A percentile compares a stretch with the other conserved stretches of the same genome.
Evolutionary conservation across 2,329 filamentous ascomycete genomes (phyloP).

Genomic region (Paecilomyces niveus): DNA sequence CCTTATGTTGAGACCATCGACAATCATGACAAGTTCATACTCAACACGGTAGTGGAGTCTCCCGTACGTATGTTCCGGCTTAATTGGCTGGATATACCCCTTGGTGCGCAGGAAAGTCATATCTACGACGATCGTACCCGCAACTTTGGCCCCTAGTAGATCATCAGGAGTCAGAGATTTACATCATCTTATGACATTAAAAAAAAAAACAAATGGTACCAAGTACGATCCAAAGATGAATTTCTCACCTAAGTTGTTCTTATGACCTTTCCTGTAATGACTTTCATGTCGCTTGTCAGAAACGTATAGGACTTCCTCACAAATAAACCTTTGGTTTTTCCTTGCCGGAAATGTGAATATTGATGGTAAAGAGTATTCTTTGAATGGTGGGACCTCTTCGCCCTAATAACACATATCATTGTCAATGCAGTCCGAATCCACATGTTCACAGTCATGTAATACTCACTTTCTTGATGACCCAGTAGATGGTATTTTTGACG

Average conservation of each 20-base stretch:
- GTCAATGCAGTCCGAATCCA: not conserved
- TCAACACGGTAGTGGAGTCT: slow-evolving; percentile 12
- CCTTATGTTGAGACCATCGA: slow-evolving; percentile 17
- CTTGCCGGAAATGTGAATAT: not conserved
- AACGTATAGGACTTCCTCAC: slow-evolving; percentile 11
- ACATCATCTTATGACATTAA: no score
- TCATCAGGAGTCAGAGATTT: no score
- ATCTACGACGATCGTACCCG: slow-evolving; percentile 14
- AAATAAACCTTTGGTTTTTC: slow-evolving; percentile 7
- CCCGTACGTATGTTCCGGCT: not conserved
- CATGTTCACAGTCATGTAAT: not conserved
- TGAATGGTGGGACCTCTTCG: not conserved
- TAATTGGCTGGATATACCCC: no score
- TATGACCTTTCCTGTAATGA: slow-evolving; percentile 12
- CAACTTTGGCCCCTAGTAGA: no score
- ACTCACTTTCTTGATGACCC: slow-evolving; percentile 14
- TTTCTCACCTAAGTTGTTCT: slow-evolving; percentile 7
- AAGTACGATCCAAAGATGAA: no score
- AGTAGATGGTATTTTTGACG: slow-evolving; percentile 15
- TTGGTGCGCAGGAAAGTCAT: slow-evolving; percentile 13
- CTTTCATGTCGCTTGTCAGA: slow-evolving; percentile 11
- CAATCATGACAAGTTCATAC: slow-evolving; percentile 16
- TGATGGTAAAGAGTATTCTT: not conserved
- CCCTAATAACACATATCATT: slow-evolving; percentile 1
- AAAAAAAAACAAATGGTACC: no score